Evolutionary conservation across 2,329 filamentous ascomycete species (phyloP), one percentile per base, ranked within the genome.

Genomic region (Pseudocercospora crystallina): DNA sequence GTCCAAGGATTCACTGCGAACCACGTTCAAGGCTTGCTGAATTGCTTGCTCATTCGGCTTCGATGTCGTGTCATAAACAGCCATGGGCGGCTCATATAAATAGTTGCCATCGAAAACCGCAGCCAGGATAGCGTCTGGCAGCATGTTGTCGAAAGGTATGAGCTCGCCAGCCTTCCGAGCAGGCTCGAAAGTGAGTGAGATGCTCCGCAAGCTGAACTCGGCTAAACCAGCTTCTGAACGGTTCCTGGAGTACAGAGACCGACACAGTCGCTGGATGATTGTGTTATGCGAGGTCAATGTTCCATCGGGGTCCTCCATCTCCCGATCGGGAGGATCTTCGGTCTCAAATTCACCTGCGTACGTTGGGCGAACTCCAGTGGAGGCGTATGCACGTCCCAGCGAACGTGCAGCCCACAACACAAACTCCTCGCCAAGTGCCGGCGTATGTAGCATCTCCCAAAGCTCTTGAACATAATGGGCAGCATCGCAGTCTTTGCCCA

Each of bases 321-420:
- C 20, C 7, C 4, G 20, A 7, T 7, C 7, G 7, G 20, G 20
- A 7, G 7, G 20, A 26, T 26, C 20, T 7, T 26, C 4, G 7
- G 20, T 26, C 20, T 26, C 20, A 26, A 26, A 7, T 4, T 7
- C 7, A 38, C 40, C 14, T 5, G 32, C 17, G 11, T 3, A 15
- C 9, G 31, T 30, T 32, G 63, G 60, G 29, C 56, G 50, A 12
- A 35, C 36, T 8, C 68, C 71, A 60, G 54, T 69, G 57, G 49
- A 81, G 34, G 86, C 84, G 70, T 91, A 97, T 0, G 89, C 85
- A 65, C 90, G 82, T 7, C 95, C 94, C 38, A 97, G 76, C 2
- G 91, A 86, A 56, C 86, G 81, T 2, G 89, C 91, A 38, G 89
- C 87, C 95, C 95, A 99, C 1, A 88, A 74, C 1, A 90, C 74